Evolutionary conservation across 306 rosid species (phyloP), one percentile per base, ranked within the genome.

Genomic region (Ammopiptanthus mongolicus): DNA sequence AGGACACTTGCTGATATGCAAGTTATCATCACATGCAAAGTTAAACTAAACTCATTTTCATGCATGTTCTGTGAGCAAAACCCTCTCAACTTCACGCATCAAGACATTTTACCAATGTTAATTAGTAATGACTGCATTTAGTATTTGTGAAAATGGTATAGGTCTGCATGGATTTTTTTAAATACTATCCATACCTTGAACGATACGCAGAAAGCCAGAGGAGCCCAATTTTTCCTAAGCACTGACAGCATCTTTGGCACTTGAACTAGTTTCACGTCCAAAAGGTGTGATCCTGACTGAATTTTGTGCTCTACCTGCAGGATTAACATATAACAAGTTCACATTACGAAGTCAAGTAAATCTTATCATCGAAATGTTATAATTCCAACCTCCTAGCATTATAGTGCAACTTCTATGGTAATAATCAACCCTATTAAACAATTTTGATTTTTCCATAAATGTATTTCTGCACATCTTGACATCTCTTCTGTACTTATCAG

Each of bases 241-340:
- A 89, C 78, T 1, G 79, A 71, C 63, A 95, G 85, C 99, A 95
- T 95, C 88, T 95, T 95, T 31, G 99, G 98, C 84, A 92, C 97
- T 77, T 84, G 96, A 88, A 84, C 88, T 22, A 95, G 93, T 81
- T 91, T 85, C 85, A 92, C 90, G 31, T 95, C 95, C 82, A 90
- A 86, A 9, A 94, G 85, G 61, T 88, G 90, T 75, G 97, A 85
- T 73, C 90, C 97, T 34, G 97, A 95, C 86, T 92, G 98, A 77
- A 92, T 92, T 84, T 95, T 95, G 83, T 95, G 99, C 59, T 86
- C 97, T 37, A 77, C 97, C 98, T 92, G 87, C 81, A 92, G 29
- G 73, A 79, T 57, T 8, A 60, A 80, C 39, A 15, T 34, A 28
- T 37, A 74, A 25, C 73, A 68, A 34, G 13, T 65, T 57, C 48